Percentiles rank a stretch among this genome's conserved stretches.
Conservation (phyloP, 2,329 filamentous ascomycete species). For the Monilinia fructigena region DNA sequence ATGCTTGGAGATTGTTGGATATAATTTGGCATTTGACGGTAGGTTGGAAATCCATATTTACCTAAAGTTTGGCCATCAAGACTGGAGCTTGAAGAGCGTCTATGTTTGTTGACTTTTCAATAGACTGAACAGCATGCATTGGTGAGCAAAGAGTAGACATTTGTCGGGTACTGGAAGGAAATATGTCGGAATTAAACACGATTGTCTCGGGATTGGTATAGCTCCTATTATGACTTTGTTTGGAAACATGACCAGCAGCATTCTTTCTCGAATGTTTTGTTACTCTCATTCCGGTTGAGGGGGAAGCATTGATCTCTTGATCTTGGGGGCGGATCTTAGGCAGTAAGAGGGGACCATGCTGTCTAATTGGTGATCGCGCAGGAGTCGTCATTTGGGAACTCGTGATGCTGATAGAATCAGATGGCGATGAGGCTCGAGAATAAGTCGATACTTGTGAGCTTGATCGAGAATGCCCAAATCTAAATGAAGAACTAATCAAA, state of each 20-base stretch:
- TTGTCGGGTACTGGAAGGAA: conserved; percentile 35
- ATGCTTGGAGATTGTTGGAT: conserved; percentile 39
- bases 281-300: conserved; percentile 48
- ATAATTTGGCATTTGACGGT: conserved; percentile 68
- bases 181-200: conserved; percentile 40
- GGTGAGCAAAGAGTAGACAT: conserved; percentile 39
- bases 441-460: conserved; percentile 48
- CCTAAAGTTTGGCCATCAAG: conserved; percentile 65
- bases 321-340: conserved; percentile 87
- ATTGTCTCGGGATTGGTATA: conserved; percentile 60
- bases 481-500: conserved; percentile 54
- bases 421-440: conserved; percentile 64
- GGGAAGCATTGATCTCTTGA: conserved; percentile 65
- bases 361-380: conserved; percentile 67
- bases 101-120: conserved; percentile 44
- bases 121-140: conserved; percentile 38
- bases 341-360: conserved; percentile 75
- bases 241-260: conserved; percentile 41
- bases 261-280: conserved; percentile 45
- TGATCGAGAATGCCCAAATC: conserved; percentile 43
- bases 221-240: conserved; percentile 55
- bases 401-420: conserved; percentile 53
- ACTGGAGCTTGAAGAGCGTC: conserved; percentile 66
- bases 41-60: conserved; percentile 80
- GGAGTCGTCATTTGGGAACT: conserved; percentile 69